Percentiles rank a stretch among this genome's conserved stretches.
Conservation (phyloP, 2,329 filamentous ascomycete genomes). For the Arthrobotrys megalospora region DNA sequence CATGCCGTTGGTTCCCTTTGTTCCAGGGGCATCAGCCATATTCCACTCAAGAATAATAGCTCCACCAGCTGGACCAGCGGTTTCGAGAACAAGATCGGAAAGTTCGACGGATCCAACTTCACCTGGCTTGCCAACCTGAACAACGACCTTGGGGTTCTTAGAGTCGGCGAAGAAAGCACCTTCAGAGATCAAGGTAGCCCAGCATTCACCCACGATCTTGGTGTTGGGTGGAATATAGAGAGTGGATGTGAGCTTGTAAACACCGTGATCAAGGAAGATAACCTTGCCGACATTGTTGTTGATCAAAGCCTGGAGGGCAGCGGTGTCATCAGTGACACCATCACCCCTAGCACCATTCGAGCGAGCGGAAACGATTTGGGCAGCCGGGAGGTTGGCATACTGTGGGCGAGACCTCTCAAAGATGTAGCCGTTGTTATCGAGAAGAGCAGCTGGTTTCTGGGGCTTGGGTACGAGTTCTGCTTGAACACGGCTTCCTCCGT, state of each 20-base stretch:
- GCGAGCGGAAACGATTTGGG: constrained; percentile 86
- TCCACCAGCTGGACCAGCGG: constrained; percentile 77
- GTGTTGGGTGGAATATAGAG: constrained; percentile 64
- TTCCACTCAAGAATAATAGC: constrained; percentile 83
- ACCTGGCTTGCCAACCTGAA: constrained; percentile 77
- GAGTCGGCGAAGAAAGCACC: constrained; percentile 74
- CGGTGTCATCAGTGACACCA: constrained; percentile 87
- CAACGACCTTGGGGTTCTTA: constrained; percentile 75
- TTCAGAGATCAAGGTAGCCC: constrained; percentile 73
- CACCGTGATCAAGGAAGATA: constrained; percentile 82
- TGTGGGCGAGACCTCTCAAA: constrained; percentile 91
- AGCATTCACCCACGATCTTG: constrained; percentile 75
- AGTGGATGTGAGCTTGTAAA: constrained; percentile 79
- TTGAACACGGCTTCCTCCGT: constrained; percentile 74
- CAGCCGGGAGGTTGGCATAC: constrained; percentile 79
- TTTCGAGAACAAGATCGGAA: constrained; percentile 80
- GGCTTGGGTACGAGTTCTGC: constrained; percentile 71
- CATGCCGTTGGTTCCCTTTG: constrained; percentile 71
- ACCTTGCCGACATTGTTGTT: constrained; percentile 76
- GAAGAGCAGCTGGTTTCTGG: constrained; percentile 77
- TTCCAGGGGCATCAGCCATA: constrained; percentile 69
- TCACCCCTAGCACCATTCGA: constrained; percentile 87
- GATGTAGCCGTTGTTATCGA: constrained; percentile 76
- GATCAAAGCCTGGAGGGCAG: constrained; percentile 80
- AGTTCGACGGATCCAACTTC: constrained; percentile 78